Base-by-base conservation (phyloP, 1,284 basidiomycete genomes). In the Entoloma clypeatum region DNA sequence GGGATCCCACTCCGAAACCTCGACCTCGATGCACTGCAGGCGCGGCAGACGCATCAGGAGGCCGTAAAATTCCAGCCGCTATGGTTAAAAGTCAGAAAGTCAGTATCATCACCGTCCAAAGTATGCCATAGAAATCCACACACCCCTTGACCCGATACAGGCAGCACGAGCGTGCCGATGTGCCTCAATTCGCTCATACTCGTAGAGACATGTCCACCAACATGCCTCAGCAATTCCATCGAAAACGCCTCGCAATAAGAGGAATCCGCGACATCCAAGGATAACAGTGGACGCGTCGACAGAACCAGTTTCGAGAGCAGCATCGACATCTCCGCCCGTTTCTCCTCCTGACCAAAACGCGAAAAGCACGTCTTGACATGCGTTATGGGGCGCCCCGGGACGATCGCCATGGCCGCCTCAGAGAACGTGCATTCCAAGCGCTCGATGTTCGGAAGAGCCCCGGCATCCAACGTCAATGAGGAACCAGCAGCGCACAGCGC, bases 281-380 rank as follows among this genome's bases (percentile, higher is more conserved):
- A 69, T 27, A 58, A 63, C 19, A 80, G 51, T 13, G 68, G 51
- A 21, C 51, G 54, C 6, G 69, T 68, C 5, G 77, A 71, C 10
- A 59, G 60, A 28, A 53, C 61, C 31, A 81, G 54, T 36, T 67
- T 69, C 4, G 65, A 61, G 38, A 79, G 60, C 17, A 83, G 61
- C 3, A 64, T 44, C 0, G 53, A 49, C 58, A 81, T 60, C 53
- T 83, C 80, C 2, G 60, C 60, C 18, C 66, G 64, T 59, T 80
- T 81, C 26, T 71, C 74, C 6, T 50, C 51, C 3, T 60, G 41
- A 39, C 65, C 64, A n/a, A 72, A 64, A 39, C 65, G 65, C 16
- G 80, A 80, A 56, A 83, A 77, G 51, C 79, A 82, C n/a, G 80
- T 80, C 57, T 83, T 83, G 45, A 83, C 65, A 39, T 71, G 73